Percentiles rank a stretch among this genome's conserved stretches.
Evolutionary conservation across 2,329 filamentous ascomycete species (phyloP).

Genomic region (Neonectria sp.): DNA sequence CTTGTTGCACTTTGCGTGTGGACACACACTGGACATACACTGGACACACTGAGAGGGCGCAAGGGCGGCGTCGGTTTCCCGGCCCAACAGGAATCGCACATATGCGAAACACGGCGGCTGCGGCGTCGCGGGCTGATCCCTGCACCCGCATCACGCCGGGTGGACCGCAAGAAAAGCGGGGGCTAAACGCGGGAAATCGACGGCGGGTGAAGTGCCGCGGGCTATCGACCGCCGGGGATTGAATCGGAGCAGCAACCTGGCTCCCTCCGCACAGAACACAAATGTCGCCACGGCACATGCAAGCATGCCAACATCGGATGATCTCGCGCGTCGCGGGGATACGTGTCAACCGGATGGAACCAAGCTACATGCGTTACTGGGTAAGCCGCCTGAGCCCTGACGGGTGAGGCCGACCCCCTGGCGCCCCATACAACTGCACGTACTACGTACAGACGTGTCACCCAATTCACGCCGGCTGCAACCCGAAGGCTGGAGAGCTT

Average conservation of each 20-base stretch:
- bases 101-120: slow-evolving; percentile 39
- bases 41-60: too few relatives aligned
- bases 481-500: background rate
- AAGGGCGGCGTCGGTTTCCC: too few relatives aligned
- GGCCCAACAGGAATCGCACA: slow-evolving; percentile 13
- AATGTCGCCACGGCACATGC: slow-evolving; percentile 32
- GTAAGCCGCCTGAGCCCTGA: background rate
- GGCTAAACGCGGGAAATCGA: slow-evolving; percentile 27
- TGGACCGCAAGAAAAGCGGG: slow-evolving; percentile 27
- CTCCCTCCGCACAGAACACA: slow-evolving; percentile 10
- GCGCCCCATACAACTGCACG: slow-evolving; percentile 10
- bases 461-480: slow-evolving; percentile 3
- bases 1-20: too few relatives aligned
- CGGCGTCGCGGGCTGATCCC: slow-evolving; percentile 27
- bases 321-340: slow-evolving; percentile 40
- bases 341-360: slow-evolving; percentile 38
- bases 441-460: slow-evolving; percentile 28
- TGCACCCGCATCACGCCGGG: slow-evolving; percentile 13
- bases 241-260: slow-evolving; percentile 20
- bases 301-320: slow-evolving; percentile 46
- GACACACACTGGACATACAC: background rate
- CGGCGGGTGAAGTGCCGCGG: slow-evolving; percentile 32
- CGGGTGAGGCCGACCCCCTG: slow-evolving; percentile 6
- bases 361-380: background rate
- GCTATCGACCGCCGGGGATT: slow-evolving; percentile 27